Evolutionary conservation across 1,139 yeast genomes (phyloP), one percentile per base, ranked within the genome.

Genomic region (Zhuliangozyma parablackwelliae): DNA sequence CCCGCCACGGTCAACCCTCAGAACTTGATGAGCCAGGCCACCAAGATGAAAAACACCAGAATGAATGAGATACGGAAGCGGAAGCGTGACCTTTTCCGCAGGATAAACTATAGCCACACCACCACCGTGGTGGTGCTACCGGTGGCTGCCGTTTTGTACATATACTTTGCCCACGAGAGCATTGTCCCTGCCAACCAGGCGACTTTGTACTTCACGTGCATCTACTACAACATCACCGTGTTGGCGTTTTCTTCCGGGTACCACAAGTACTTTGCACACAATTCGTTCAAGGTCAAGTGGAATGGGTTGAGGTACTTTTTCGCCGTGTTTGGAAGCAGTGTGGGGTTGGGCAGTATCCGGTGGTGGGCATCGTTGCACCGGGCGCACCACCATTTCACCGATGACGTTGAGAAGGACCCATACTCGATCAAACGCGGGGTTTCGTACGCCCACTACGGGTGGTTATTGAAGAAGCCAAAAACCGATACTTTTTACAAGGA

Each of bases 291-390:
- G 27, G 57, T 66, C 7, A 49, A 64, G 20, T 59, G 56, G 36
- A 49, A 52, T 2, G 42, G 57, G 10, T 37, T 80, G 7, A 75
- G 67, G 38, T 51, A 63, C 32, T 55, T 61, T 16, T 72, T 80
- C 49, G 75, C 78, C 1, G 49, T 78, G 0, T 59, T 80, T 37
- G 84, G 85, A 2, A 63, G 79, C 12, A 72, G 82, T 43, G 67
- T 75, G 11, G 88, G 89, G 0, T 53, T 82, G 9, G 87, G 88
- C 0, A 66, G 82, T 1, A 73, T 77, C 1, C 63, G 75, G 39
- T 69, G 76, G 64, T 82, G 87, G 84, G 80, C 80, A 1, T 62
- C 79, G 0, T 61, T 80, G 28, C 90, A 82, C 56, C 58, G 85
- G 37, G 85, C 85, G 0, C 89, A 82, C 53, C 89, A 82, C 50